phyloP scores from a whole-genome alignment of 2,329 filamentous ascomycete species.

The Colletotrichum tabaci region DNA sequence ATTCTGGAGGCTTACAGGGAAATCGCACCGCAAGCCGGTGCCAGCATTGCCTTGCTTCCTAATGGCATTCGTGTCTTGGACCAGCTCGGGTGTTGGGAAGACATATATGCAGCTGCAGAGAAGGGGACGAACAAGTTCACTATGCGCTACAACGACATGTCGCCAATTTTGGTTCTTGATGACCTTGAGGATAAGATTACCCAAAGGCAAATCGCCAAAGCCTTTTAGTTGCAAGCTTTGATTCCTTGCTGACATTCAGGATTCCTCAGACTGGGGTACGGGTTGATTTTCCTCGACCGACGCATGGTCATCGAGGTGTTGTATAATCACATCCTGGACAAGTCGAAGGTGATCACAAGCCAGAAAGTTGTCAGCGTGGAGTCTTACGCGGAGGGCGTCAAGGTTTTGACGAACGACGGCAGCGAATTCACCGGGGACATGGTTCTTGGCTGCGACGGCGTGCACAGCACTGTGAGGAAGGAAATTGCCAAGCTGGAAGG shows the following conservation, averaged over 20 bases:
- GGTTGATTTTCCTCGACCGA: neutral
- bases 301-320: neutral
- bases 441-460: neutral
- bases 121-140: neutral
- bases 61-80: neutral
- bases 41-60: neutral
- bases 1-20: neutral
- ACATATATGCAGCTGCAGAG: neutral
- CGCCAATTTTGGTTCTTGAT: neutral
- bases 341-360: neutral
- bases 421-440: neutral
- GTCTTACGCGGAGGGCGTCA: neutral
- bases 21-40: neutral
- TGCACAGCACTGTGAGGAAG: neutral
- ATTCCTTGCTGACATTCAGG: neutral
- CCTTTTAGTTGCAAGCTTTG: too few species aligned
- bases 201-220: too few species aligned
- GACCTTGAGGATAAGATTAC: neutral
- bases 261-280: neutral
- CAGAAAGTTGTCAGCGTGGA: neutral
- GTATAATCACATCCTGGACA: neutral
- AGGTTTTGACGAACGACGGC: neutral
- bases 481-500: neutral
- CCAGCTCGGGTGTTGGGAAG: slow-evolving; percentile 1
- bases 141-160: neutral